phyloP scores from a whole-genome alignment of 257 asterid genomes.

The Solanum piurae region DNA sequence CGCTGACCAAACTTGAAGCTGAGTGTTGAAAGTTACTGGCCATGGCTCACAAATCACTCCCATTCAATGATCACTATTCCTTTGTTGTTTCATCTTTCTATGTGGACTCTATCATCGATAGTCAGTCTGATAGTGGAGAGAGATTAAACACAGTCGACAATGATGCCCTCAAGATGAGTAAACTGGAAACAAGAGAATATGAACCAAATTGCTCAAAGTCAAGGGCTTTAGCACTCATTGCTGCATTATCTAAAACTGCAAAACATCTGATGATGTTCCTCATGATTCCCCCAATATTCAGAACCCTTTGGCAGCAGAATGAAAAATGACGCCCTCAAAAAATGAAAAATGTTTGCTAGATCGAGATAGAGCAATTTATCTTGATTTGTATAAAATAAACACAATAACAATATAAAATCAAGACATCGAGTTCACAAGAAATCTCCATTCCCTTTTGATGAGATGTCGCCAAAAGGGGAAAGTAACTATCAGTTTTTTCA shows the following conservation, averaged over 20 bases:
- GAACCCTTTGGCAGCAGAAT: constrained; percentile 11
- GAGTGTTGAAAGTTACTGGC: constrained; percentile 37
- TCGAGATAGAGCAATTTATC: too few species aligned
- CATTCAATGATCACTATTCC: constrained; percentile 18
- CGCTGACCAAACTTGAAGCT: constrained; percentile 41
- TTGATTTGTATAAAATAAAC: too few species aligned
- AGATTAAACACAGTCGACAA: constrained; percentile 3
- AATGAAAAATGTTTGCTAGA: too few species aligned
- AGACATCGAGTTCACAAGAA: too few species aligned
- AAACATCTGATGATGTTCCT: constrained; percentile 22
- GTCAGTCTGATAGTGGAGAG: constrained; percentile 37
- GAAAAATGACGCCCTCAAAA: too few species aligned
- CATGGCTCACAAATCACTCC: constrained; percentile 30
- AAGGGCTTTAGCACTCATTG: constrained; percentile 42
- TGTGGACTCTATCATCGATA: constrained; percentile 12
- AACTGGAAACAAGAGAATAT: constrained; percentile 13
- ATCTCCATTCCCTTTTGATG: too few species aligned
- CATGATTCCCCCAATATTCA: constrained; percentile 24
- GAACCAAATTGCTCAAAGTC: constrained; percentile 31
- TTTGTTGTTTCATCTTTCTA: constrained; percentile 16
- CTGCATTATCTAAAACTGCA: constrained; percentile 40
- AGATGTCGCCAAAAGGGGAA: not conserved
- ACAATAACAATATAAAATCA: too few species aligned
- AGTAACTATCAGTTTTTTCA: not conserved
- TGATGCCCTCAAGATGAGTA: constrained; percentile 15